Conservation (phyloP, 1,139 yeast genomes). For the Geotrichum cucujoidarum region DNA sequence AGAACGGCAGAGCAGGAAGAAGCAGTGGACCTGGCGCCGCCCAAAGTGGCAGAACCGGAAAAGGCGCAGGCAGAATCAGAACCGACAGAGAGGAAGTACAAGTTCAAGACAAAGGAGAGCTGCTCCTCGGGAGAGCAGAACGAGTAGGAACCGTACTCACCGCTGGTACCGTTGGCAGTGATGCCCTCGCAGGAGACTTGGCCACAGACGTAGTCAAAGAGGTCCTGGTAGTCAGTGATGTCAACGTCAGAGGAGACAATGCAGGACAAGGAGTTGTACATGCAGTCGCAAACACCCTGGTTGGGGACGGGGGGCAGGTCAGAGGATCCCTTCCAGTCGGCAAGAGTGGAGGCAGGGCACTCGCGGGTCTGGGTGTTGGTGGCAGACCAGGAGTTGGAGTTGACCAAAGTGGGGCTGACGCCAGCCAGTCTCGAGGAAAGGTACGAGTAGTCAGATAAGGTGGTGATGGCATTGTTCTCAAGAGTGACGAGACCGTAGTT, state of each 20-base stretch:
- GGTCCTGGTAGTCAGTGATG: conserved; percentile 47
- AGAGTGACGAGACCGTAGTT: conserved; percentile 73
- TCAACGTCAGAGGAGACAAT: conserved; percentile 46
- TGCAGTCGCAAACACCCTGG: conserved; percentile 54
- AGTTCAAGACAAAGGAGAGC: conserved; percentile 57
- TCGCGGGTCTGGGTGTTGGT: conserved; percentile 44
- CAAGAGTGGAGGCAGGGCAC: conserved; percentile 48
- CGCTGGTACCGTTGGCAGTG: conserved; percentile 47
- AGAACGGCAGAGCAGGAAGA: conserved; percentile 45
- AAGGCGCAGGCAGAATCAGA: conserved; percentile 51
- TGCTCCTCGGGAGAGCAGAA: conserved; percentile 55
- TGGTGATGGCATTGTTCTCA: conserved; percentile 46
- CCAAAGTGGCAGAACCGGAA: conserved; percentile 50
- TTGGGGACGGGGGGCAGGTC: conserved; percentile 68
- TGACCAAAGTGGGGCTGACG: conserved; percentile 54
- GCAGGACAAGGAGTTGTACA: conserved; percentile 47
- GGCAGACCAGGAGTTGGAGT: conserved; percentile 47
- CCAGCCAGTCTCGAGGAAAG: conserved; percentile 50
- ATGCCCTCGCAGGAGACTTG: conserved; percentile 44
- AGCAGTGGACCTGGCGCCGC: conserved; percentile 49
- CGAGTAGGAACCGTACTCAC: conserved; percentile 54
- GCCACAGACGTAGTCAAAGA: conserved; percentile 51
- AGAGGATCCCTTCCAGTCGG: conserved; percentile 52
- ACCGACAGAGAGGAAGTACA: conserved; percentile 49
- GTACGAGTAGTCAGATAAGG: conserved; percentile 55